Base-by-base conservation (phyloP, 1,284 basidiomycete genomes). In the Malassezia equina region DNA sequence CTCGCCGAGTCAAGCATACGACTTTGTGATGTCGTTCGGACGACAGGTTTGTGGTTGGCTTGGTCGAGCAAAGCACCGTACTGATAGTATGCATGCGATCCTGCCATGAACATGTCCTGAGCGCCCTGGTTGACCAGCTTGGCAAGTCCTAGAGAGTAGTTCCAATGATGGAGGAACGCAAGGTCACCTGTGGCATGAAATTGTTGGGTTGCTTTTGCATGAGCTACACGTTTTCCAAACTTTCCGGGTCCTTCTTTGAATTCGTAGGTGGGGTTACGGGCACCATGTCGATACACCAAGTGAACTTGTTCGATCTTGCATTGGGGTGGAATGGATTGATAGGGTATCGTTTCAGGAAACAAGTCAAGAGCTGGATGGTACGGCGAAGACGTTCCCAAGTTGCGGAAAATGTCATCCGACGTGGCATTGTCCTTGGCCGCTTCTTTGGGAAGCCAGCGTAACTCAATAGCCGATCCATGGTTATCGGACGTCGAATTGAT, bases 1-100 rank as follows among this genome's bases (percentile, higher is more conserved):
- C 88, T 85, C 3, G 86, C 86, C 0, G 88, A 90, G 43, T 90
- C 82, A 77, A 91, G 90, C 12, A 90, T 86, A 4, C 88, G 86
- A 39, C 88, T 77, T 7, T 80, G 72, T 40, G 60, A 77, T 61
- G 59, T 76, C 50, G 51, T 78, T 52, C 59, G 48, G 58, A 60
- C 63, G 45, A 60, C 61, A 7, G 62, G 67, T 51, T 69, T 68
- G 15, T 28, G 24, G 5, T 21, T 47, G 39, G 31, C 28, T 40
- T 64, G 42, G 23, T 57, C 59, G 23, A 66, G 51, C 54, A 66
- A 46, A 61, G 71, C 55, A 59, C 67, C 65, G 49, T 78, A 77
- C 48, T 70, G 52, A 51, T 66, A 68, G 61, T 61, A 67, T 44
- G 63, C 55, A 24, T 60, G 34, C 3, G 73, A 67, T 51, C 71